These are phyloP conservation scores for Ophiognomonia clavigignenti-juglandacearum DNA, from an alignment of 2,329 filamentous ascomycete species.

Conservation along the genomic window DNA sequence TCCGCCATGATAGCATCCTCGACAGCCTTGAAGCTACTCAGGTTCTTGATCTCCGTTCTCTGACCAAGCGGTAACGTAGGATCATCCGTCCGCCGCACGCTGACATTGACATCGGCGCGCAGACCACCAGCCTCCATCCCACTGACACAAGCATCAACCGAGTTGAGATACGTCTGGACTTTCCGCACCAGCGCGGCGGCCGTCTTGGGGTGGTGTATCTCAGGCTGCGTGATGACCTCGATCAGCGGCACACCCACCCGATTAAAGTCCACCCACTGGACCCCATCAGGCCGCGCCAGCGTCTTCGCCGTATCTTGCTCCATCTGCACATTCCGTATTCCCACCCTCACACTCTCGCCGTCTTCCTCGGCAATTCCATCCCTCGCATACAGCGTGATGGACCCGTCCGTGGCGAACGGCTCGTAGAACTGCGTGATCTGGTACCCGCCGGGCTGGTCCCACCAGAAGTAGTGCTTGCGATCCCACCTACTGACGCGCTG, in stretches of 20 bases:
- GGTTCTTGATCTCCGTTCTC: constrained; percentile 94
- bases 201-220: constrained; percentile 81
- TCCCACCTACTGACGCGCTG: constrained; percentile 80
- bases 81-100: constrained; percentile 60
- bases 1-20: constrained; percentile 93
- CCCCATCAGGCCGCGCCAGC: constrained; percentile 66
- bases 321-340: constrained; percentile 92
- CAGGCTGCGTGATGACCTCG: constrained; percentile 89
- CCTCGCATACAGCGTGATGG: constrained; percentile 63
- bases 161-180: constrained; percentile 72
- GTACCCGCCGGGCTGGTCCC: constrained; percentile 94
- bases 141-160: constrained; percentile 78
- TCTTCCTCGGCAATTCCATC: constrained; percentile 78
- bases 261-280: constrained; percentile 87
- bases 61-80: constrained; percentile 58
- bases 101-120: constrained; percentile 93
- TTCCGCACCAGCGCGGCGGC: constrained; percentile 88
- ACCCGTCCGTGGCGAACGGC: constrained; percentile 65
- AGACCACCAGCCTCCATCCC: constrained; percentile 93
- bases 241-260: constrained; percentile 86
- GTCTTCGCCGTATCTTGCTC: constrained; percentile 98
- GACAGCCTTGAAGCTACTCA: constrained; percentile 90
- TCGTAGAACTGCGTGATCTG: constrained; percentile 97
- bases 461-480: constrained; percentile 98
- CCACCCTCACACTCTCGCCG: constrained; percentile 64